Percentiles rank a stretch among this genome's conserved stretches.
phyloP scores from a whole-genome alignment of 1,139 yeast genomes.

The Magnusiomyces clavatus region DNA sequence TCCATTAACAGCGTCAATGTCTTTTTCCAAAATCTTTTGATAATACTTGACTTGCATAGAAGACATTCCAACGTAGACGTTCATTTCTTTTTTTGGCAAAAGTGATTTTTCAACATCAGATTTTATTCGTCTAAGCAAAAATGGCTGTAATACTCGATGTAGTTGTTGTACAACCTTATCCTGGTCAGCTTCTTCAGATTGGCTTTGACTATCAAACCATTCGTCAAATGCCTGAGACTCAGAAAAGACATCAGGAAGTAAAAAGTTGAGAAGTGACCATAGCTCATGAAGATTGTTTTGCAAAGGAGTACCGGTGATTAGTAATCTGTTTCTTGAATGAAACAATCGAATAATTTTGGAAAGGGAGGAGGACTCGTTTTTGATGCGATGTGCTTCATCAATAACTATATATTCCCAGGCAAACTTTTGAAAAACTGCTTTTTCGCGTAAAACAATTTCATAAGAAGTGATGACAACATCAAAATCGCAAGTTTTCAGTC shows the following conservation, averaged over 20 bases:
- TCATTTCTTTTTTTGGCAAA: conserved; percentile 82
- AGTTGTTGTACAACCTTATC: conserved; percentile 74
- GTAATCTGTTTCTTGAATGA: conserved; percentile 72
- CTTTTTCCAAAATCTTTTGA: conserved; percentile 79
- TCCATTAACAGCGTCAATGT: conserved; percentile 94
- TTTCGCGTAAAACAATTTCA: conserved; percentile 89
- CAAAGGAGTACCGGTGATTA: conserved; percentile 93
- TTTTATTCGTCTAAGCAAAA: conserved; percentile 80
- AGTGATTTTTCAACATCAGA: conserved; percentile 88
- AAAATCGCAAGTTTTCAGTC: conserved; percentile 64
- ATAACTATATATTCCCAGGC: conserved; percentile 92
- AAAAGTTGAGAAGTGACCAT: conserved; percentile 88
- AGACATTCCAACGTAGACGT: conserved; percentile 89
- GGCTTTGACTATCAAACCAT: conserved; percentile 52
- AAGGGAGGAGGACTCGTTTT: conserved; percentile 84
- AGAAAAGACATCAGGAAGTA: conserved; percentile 92
- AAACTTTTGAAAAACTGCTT: conserved; percentile 68
- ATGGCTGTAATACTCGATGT: conserved; percentile 86
- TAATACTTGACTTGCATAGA: conserved; percentile 94
- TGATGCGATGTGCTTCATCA: conserved; percentile 96
- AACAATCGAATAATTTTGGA: conserved; percentile 87
- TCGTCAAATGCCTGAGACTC: conserved; percentile 88
- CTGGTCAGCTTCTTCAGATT: conserved; percentile 46
- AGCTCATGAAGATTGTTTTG: conserved; percentile 92
- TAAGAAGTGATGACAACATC: conserved; percentile 90